A percentile compares a stretch with the other conserved stretches of the same genome.
Evolutionary conservation across 2,329 filamentous ascomycete species (phyloP).

Genomic region (Fusarium oligoseptatum): DNA sequence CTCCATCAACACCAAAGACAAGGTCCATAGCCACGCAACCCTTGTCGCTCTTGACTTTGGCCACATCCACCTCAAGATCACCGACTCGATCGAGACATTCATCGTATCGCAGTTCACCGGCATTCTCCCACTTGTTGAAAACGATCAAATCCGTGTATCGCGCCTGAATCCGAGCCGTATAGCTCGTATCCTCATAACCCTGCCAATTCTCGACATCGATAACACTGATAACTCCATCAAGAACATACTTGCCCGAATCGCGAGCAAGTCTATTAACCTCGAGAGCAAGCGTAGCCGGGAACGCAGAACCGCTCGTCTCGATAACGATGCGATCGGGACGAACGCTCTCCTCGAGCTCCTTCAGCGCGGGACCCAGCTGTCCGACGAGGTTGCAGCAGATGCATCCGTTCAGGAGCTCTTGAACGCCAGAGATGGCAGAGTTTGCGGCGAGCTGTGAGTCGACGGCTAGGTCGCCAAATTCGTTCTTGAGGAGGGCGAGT

Average conservation of each 20-base stretch:
- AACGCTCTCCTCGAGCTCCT: constrained; percentile 72
- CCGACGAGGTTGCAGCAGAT: constrained; percentile 99
- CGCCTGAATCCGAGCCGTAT: constrained; percentile 89
- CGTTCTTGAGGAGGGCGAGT: constrained; percentile 96
- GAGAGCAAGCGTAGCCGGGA: constrained; percentile 90
- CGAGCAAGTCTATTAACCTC: constrained; percentile 85
- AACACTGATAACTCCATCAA: constrained; percentile 91
- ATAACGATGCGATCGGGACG: constrained; percentile 88
- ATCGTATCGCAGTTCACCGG: constrained; percentile 80
- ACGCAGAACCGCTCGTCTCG: constrained; percentile 91
- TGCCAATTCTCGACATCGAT: constrained; percentile 96
- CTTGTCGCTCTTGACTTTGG: constrained; percentile 86
- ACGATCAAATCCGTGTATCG: constrained; percentile 91
- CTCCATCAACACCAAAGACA: constrained; percentile 89
- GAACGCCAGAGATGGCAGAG: constrained; percentile 86
- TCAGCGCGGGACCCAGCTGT: constrained; percentile 84
- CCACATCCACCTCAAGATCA: constrained; percentile 83
- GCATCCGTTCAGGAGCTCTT: constrained; percentile 94
- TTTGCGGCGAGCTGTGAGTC: constrained; percentile 92
- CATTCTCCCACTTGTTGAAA: constrained; percentile 92
- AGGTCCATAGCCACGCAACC: constrained; percentile 84
- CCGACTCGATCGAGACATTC: constrained; percentile 82
- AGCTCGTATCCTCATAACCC: constrained; percentile 91
- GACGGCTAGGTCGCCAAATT: constrained; percentile 94
- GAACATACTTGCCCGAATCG: constrained; percentile 76